Base-by-base conservation (phyloP, 805 yeast genomes). In the Cyberlindnera petersonii region DNA sequence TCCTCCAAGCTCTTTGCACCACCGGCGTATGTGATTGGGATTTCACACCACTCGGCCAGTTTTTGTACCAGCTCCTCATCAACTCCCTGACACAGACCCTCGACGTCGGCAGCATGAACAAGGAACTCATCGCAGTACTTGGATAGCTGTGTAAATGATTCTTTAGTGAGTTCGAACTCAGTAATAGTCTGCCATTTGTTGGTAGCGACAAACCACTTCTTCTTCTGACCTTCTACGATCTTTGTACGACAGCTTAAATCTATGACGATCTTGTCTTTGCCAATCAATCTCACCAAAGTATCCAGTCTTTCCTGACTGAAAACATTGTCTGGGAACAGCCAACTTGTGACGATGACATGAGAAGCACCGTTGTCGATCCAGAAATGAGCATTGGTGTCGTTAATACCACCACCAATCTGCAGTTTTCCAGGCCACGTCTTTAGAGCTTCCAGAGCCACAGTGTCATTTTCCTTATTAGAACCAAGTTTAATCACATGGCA, bases 21-120 rank as follows among this genome's bases (percentile, higher is more conserved):
- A 11, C 99, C 99, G 22, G 98, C 99, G 60, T 93, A 93, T 3
- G 91, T 95, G 5, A 86, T 77, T 24, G 84, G 88, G 2, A 85
- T 69, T 20, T 72, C 75, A 16, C 78, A 72, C 98, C 98, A 93
- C 48, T 81, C 77, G 17, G 87, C 87, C 28, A 93, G 65, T 40
- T 72, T 72, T 20, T 43, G 41, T 5, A 93, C 97, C 30, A 93
- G 66, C 14, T 78, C 74, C 55, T 80, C 79, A 55, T 93, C 99
- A 24, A 93, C 85, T 1, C 99, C 99, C 29, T 77, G 74, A 59
- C 98, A 93, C 14, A 93, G 69, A 0, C 99, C 99, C 63, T 93
- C 99, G 4, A 93, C 98, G 61, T 93, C 98, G 0, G 98, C 99
- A 4, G 98, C 98, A 64, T 93, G 99, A 14, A 93, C 82, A 38